A percentile compares a stretch with the other conserved stretches of the same genome.
These are phyloP conservation scores for Cupressus sempervirens DNA, from an alignment of 75 land plant genomes.

Conservation along the genomic window DNA sequence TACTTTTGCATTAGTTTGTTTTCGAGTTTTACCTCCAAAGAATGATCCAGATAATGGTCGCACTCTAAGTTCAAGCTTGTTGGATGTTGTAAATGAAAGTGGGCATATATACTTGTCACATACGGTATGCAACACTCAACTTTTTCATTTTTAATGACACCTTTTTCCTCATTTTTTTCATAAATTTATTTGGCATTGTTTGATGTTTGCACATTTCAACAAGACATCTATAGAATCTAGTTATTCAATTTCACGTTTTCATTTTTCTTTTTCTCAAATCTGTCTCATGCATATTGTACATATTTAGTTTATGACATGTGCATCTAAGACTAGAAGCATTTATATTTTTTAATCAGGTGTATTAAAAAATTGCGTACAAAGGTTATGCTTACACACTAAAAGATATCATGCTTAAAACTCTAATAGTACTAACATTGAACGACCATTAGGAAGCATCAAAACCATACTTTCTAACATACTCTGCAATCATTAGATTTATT, in stretches of 20 bases:
- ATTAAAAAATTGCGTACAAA: too few species aligned
- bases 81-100: conserved; percentile 62
- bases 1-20: conserved; percentile 70
- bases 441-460: too few species aligned
- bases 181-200: not conserved
- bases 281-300: not conserved
- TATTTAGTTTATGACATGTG: not conserved
- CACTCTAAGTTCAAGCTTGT: conserved; percentile 48
- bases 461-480: too few species aligned
- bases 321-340: too few species aligned
- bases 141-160: not conserved
- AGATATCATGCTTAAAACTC: too few species aligned
- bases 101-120: conserved; percentile 63
- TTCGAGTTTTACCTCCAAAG: conserved; percentile 46
- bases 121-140: conserved; percentile 33
- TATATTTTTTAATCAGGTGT: too few species aligned
- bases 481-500: too few species aligned
- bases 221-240: not conserved
- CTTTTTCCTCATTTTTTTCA: not conserved
- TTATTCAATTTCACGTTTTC: not conserved
- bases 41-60: conserved; percentile 34
- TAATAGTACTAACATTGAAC: too few species aligned
- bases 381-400: too few species aligned
- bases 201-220: not conserved
- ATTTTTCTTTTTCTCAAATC: not conserved